Base-by-base conservation (phyloP, 1,284 basidiomycete species). In the Naganishia sp. region DNA sequence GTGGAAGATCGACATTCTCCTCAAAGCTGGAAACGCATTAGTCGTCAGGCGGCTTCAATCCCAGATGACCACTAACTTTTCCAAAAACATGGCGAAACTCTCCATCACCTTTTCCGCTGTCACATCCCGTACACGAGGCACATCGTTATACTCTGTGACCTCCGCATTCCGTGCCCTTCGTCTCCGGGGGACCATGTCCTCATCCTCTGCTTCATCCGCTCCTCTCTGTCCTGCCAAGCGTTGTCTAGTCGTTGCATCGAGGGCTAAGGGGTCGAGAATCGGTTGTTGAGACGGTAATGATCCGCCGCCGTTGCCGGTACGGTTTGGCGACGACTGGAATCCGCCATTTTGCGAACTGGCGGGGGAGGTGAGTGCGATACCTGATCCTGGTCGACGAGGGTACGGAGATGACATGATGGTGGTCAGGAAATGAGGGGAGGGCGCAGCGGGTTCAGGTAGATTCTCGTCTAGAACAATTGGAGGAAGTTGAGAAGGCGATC, bases 21-120 rank as follows among this genome's bases (percentile, higher is more conserved):
- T 91, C 93, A 74, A 86, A 95, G 58, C 93, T 95, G 70, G 0
- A 52, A 32, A 15, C 45, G 13, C 17, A 15, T 13, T 21, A 32
- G 63, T 18, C 25, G 28, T 10, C 9, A 31, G 23, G 13, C 2
- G 18, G 17, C 25, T 15, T 15, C 28, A 32, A 17, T 31, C 18
- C 18, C 17, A 15, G 35, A 13, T 28, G 32, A 47, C 13, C 11
- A 52, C 90, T 73, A 76, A 96, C 92, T 86, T 88, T 81, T 92
- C 90, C 63, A 99, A 80, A 79, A 99, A 98, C 6, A 86, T 85
- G 75, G 90, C 88, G 75, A 98, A 97, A 71, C 88, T 88, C 74
- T 94, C 90, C 67, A 89, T 87, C 3, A 98, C 90, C 72, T 89
- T 90, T 79, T 97, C 94, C 60, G 94, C 94, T 15, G 95, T 92